Conservation (phyloP, 2,329 filamentous ascomycete genomes). For the Drechmeria coniospora region DNA sequence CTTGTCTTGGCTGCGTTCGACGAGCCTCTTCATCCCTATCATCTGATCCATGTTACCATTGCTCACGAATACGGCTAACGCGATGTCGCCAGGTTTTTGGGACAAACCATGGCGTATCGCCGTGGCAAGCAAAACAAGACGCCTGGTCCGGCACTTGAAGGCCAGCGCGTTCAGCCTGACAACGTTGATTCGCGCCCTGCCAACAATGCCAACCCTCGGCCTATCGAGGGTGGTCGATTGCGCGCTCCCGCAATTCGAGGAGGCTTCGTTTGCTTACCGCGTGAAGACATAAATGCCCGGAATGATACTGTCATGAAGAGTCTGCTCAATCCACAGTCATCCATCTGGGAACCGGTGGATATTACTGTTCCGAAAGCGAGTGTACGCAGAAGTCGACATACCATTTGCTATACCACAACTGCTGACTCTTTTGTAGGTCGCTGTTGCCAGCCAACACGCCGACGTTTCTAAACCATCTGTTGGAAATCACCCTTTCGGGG, state of each 20-base stretch:
- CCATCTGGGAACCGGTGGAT: conserved; percentile 1
- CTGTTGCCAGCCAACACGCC: too few relatives aligned
- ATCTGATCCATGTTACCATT: too few relatives aligned
- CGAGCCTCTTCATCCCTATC: too few relatives aligned
- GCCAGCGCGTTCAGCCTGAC: conserved; percentile 1
- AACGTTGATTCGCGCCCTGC: conserved; percentile 1
- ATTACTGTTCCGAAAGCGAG: not conserved
- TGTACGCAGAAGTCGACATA: not conserved
- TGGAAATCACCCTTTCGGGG: too few relatives aligned
- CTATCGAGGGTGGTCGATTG: too few relatives aligned
- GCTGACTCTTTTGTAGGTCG: not conserved
- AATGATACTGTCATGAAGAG: not conserved
- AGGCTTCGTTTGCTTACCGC: too few relatives aligned
- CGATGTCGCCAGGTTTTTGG: not conserved
- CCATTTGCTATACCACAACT: not conserved
- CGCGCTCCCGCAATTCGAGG: too few relatives aligned
- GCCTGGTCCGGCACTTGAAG: not conserved
- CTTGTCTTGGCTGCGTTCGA: too few relatives aligned
- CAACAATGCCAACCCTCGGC: not conserved
- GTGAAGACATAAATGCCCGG: too few relatives aligned
- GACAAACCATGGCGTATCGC: conserved; percentile 1
- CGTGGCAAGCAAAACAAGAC: not conserved
- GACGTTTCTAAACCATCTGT: too few relatives aligned
- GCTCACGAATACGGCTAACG: not conserved
- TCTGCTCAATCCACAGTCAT: not conserved